Base-by-base conservation (phyloP, 1,139 yeast genomes). In the Scheffersomyces quercinus region DNA sequence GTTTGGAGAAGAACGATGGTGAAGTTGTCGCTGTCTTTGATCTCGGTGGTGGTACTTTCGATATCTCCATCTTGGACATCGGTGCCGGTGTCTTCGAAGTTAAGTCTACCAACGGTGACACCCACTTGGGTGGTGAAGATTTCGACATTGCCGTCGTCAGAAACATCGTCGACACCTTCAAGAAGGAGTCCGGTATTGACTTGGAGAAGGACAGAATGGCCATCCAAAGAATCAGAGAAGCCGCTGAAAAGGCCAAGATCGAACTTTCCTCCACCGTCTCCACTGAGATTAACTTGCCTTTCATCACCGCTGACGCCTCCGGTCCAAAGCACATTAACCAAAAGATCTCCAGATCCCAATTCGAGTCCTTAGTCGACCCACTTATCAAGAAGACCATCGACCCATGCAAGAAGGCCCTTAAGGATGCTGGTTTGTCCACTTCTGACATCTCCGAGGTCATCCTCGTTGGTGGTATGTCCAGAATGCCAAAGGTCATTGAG, bases 381-480 rank as follows among this genome's bases (percentile, higher is more conserved):
- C 82, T 93, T 69, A 79, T 93, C 75, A 89, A 89, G 83, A 88
- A 82, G 70, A 90, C 98, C 49, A 73, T 91, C 56, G 97, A 91
- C 67, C 99, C 99, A 63, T 96, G 96, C 72, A 90, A 91, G 83
- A 90, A 91, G 79, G 99, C 99, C 50, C 78, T 93, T 70, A 93
- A 91, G 80, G 99, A 95, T 65, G 98, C 99, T 58, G 84, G 83
- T 58, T 77, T 93, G 67, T 60, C 85, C 54, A 82, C 96, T 46
- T 85, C 95, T 50, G 95, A 88, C 61, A 78, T 93, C 62, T 85
- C 95, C 59, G 99, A 93, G 75, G 98, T 93, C 59, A 86, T 93
- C 66, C 81, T 93, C 57, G 99, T 93, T 59, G 99, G 99, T 82
- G 99, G 99, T 85, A 93, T 91, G 99, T 87, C 98, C 52, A 89